Percentiles rank a stretch among this genome's conserved stretches.
Evolutionary conservation across 225 moss, liverwort and hornwort genomes (phyloP).

Genomic region (Sphagnum contortum): DNA sequence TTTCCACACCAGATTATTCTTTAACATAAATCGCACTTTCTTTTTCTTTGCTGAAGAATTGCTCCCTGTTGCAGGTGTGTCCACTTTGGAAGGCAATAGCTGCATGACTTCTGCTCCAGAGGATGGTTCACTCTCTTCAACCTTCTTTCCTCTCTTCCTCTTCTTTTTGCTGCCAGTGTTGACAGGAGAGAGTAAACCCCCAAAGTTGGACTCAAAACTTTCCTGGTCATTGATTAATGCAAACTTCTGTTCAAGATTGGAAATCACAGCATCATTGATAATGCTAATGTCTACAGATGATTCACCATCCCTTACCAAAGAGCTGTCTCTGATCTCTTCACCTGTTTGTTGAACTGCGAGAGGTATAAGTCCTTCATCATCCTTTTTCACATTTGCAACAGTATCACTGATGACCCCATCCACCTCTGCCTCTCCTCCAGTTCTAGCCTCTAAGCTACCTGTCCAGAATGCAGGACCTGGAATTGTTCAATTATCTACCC

Average conservation of each 20-base stretch:
- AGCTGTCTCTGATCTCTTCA: slow-evolving; percentile 9
- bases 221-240: slow-evolving; percentile 55
- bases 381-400: slow-evolving; percentile 12
- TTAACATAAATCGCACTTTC: slow-evolving; percentile 81
- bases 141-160: slow-evolving; percentile 46
- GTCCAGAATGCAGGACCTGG: no score
- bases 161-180: slow-evolving; percentile 41
- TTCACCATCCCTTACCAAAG: slow-evolving; percentile 32
- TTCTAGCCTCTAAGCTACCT: no score
- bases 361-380: background rate
- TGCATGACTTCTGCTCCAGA: slow-evolving; percentile 10
- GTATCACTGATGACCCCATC: slow-evolving; percentile 2
- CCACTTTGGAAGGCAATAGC: background rate
- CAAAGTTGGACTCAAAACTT: slow-evolving; percentile 20
- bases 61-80: slow-evolving; percentile 21
- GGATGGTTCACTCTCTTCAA: slow-evolving; percentile 14
- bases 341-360: background rate
- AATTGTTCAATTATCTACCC: no score
- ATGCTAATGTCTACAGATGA: slow-evolving; percentile 27
- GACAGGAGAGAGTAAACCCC: slow-evolving; percentile 13
- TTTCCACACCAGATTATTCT: slow-evolving; percentile 88
- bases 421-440: no score
- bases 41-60: slow-evolving; percentile 56
- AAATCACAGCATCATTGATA: slow-evolving; percentile 50
- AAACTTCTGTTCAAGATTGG: slow-evolving; percentile 72